phyloP scores from a whole-genome alignment of 768 basidiomycete species.

The Strobilomyces dryophilus region DNA sequence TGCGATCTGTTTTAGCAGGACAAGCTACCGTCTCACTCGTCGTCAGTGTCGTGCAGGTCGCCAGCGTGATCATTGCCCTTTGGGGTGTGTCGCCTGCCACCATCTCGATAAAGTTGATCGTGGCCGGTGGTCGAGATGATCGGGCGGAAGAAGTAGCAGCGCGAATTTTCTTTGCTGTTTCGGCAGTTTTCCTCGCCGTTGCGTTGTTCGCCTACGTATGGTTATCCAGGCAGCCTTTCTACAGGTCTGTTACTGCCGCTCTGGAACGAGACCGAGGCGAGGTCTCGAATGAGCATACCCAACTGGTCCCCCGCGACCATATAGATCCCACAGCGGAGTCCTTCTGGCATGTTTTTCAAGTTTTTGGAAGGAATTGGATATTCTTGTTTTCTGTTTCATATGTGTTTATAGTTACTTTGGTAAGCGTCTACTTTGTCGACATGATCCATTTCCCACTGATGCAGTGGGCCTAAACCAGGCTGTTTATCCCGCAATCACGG shows the following conservation, averaged over 20 bases:
- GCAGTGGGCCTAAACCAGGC: neutral
- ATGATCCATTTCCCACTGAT: conserved; percentile 4
- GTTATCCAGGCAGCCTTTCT: neutral
- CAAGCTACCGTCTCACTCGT: neutral
- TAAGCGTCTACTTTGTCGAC: neutral
- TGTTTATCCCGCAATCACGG: neutral
- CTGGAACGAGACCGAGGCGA: neutral
- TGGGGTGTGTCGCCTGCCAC: neutral
- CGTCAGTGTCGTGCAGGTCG: neutral
- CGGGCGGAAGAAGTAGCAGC: neutral
- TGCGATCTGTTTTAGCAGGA: neutral
- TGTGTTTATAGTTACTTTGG: neutral
- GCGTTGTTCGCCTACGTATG: neutral
- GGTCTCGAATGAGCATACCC: neutral
- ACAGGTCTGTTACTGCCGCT: neutral
- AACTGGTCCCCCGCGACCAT: neutral
- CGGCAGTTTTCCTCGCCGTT: neutral
- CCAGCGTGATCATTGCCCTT: neutral
- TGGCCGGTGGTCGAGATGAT: neutral
- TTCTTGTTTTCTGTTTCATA: neutral
- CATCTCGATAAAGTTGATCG: neutral
- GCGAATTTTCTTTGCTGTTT: neutral
- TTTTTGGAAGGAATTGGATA: neutral
- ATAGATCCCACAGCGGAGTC: neutral
- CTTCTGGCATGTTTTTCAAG: neutral